A percentile compares a stretch with the other conserved stretches of the same genome.
These are phyloP conservation scores for Podosphaera fusca DNA, from an alignment of 2,329 filamentous ascomycete genomes.

Conservation along the genomic window DNA sequence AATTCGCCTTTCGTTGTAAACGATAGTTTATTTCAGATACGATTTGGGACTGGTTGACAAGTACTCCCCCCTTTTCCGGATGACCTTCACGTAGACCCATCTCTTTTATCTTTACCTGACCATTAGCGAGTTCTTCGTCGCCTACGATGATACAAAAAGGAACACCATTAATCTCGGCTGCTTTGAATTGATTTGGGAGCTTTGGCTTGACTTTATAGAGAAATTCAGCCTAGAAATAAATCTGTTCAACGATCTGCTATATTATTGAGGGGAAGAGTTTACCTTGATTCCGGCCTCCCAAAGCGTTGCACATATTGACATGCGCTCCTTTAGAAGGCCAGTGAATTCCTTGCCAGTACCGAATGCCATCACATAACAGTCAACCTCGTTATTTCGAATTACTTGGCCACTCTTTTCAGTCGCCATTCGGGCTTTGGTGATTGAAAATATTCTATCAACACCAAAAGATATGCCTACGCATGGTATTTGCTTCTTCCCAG, in stretches of 20 bases:
- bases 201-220: conserved; percentile 79
- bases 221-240: conserved; percentile 44
- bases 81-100: conserved; percentile 59
- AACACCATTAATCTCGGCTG: conserved; percentile 54
- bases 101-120: conserved; percentile 76
- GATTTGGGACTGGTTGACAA: conserved; percentile 42
- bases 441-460: conserved; percentile 84
- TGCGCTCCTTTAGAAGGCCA: conserved; percentile 61
- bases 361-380: conserved; percentile 90
- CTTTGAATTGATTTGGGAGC: conserved; percentile 73
- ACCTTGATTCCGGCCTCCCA: conserved; percentile 79
- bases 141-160: conserved; percentile 78
- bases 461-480: conserved; percentile 84
- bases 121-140: conserved; percentile 64
- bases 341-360: conserved; percentile 57
- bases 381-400: conserved; percentile 49
- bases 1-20: conserved; percentile 18
- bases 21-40: conserved; percentile 36
- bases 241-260: not conserved
- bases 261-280: conserved; percentile 8
- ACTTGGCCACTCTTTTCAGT: conserved; percentile 30
- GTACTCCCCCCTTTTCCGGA: conserved; percentile 70
- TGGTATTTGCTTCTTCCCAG: conserved; percentile 63
- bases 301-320: conserved; percentile 51
- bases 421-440: conserved; percentile 56